These are phyloP conservation scores for Scutellaria minor DNA, from an alignment of 257 asterid genomes.

Conservation along the genomic window DNA sequence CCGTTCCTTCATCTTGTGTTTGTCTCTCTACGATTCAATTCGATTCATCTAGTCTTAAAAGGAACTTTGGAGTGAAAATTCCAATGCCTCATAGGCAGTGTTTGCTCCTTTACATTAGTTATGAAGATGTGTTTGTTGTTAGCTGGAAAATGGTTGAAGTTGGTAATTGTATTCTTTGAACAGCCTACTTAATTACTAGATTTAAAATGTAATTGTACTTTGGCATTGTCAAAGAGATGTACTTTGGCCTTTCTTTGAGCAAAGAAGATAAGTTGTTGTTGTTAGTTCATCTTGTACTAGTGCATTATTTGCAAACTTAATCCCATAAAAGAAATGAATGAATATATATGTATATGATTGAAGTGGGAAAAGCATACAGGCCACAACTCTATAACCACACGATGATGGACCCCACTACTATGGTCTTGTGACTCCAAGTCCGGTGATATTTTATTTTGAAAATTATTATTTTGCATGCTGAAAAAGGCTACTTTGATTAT, in stretches of 20 bases:
- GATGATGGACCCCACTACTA: too few species aligned
- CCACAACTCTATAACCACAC: too few species aligned
- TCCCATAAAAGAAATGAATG: too few species aligned
- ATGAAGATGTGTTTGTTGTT: constrained; percentile 33
- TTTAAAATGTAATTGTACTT: constrained; percentile 31
- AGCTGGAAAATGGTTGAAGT: constrained; percentile 25
- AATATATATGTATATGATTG: not conserved
- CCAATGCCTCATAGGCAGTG: constrained; percentile 35
- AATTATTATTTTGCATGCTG: too few species aligned
- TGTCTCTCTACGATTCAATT: constrained; percentile 42
- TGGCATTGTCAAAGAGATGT: not conserved
- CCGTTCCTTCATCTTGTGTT: constrained; percentile 39
- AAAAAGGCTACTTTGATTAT: too few species aligned
- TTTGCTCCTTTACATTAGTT: constrained; percentile 27
- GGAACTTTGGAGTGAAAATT: constrained; percentile 32
- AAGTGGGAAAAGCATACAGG: too few species aligned
- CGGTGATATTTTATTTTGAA: too few species aligned
- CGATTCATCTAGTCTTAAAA: constrained; percentile 38
- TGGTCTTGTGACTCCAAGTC: too few species aligned
- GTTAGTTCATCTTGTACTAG: not conserved
- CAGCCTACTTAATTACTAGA: constrained; percentile 33
- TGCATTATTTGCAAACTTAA: too few species aligned
- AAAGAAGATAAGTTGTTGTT: constrained; percentile 12
- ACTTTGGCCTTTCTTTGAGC: not conserved
- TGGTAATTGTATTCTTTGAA: constrained; percentile 45